Conservation (phyloP, 2,329 filamentous ascomycete species). For the Alternaria sp. region DNA sequence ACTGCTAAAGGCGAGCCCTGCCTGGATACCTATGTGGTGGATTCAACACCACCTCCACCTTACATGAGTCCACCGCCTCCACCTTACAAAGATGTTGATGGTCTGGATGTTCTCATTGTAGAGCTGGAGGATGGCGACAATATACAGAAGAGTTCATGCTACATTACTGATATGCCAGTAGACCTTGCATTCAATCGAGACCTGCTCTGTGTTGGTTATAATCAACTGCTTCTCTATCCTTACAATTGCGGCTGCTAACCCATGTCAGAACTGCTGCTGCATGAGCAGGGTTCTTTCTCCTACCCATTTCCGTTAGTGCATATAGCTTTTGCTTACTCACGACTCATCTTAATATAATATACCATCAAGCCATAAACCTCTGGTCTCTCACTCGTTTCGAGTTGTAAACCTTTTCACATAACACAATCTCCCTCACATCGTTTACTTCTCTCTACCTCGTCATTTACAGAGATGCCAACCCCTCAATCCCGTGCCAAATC, state of each 20-base stretch:
- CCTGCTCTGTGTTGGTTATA: neutral
- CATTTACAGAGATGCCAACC: neutral
- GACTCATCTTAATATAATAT: neutral
- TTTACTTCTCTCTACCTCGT: neutral
- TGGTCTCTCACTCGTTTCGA: neutral
- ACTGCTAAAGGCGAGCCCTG: neutral
- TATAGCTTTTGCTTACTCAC: neutral
- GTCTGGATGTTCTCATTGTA: neutral
- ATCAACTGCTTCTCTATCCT: neutral
- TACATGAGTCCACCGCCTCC: neutral
- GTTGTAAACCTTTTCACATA: neutral
- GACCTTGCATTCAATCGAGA: neutral
- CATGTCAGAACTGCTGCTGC: neutral
- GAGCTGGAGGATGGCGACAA: neutral
- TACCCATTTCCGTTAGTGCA: neutral
- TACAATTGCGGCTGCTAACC: too few relatives aligned
- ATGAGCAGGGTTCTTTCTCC: neutral
- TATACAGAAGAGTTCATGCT: neutral
- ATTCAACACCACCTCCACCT: neutral
- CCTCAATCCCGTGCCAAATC: neutral
- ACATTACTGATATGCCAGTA: neutral
- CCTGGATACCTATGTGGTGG: neutral
- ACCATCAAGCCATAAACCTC: neutral
- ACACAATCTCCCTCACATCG: neutral
- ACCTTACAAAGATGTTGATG: neutral